Percentiles rank a stretch among this genome's conserved stretches.
These are phyloP conservation scores for Neofusicoccum cordaticola DNA, from an alignment of 2,329 filamentous ascomycete species.

Conservation along the genomic window DNA sequence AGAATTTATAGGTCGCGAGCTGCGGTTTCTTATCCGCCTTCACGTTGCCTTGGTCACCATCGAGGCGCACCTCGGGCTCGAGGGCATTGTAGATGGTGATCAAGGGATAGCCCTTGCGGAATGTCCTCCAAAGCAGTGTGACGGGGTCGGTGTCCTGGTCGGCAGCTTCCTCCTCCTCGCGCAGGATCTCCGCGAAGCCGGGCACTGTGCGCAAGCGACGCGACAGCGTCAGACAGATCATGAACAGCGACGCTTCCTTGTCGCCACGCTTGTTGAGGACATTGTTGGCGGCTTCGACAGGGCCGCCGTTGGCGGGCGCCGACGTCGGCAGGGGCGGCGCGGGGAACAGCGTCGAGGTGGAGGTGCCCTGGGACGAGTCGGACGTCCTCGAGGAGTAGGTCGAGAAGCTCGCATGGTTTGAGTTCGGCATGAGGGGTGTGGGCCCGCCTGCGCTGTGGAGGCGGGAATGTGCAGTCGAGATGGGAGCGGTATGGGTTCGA, in stretches of 20 bases:
- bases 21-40: slow-evolving; percentile 74
- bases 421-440: slow-evolving; percentile 38
- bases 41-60: slow-evolving; percentile 62
- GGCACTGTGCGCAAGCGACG: slow-evolving; percentile 79
- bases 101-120: slow-evolving; percentile 79
- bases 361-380: slow-evolving; percentile 47
- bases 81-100: slow-evolving; percentile 86
- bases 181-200: slow-evolving; percentile 72
- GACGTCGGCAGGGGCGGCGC: slow-evolving; percentile 32
- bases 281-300: slow-evolving; percentile 76
- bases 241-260: slow-evolving; percentile 86
- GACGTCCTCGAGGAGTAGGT: slow-evolving; percentile 49
- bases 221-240: slow-evolving; percentile 85
- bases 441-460: slow-evolving; percentile 27
- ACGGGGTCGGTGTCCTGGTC: slow-evolving; percentile 75
- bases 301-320: slow-evolving; percentile 51
- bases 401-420: slow-evolving; percentile 45
- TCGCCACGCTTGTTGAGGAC: slow-evolving; percentile 98
- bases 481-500: slow-evolving; percentile 26
- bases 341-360: slow-evolving; percentile 44
- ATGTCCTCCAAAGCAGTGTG: slow-evolving; percentile 82
- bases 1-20: slow-evolving; percentile 85
- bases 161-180: slow-evolving; percentile 68
- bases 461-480: slow-evolving; percentile 19
- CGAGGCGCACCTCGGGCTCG: slow-evolving; percentile 65